These are phyloP conservation scores for Fraxinus xanthoxyloides DNA, from an alignment of 305 asterid species.

Conservation along the genomic window DNA sequence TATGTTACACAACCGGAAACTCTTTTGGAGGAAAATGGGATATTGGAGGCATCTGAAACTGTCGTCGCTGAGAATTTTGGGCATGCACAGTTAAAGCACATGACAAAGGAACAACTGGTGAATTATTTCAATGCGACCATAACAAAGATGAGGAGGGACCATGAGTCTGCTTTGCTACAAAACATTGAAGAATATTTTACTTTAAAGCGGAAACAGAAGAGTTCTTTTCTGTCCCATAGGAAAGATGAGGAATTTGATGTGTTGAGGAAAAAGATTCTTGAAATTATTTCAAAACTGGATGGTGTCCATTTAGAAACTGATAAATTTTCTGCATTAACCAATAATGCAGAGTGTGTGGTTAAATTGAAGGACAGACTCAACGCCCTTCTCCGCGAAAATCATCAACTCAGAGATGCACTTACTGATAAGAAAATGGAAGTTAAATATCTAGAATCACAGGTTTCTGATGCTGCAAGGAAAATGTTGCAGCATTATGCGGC, in stretches of 20 bases:
- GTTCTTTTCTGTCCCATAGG: conserved; percentile 41
- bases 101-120: conserved; percentile 55
- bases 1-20: conserved; percentile 32
- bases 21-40: conserved; percentile 55
- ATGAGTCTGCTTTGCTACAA: conserved; percentile 61
- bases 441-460: conserved; percentile 46
- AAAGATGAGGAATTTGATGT: conserved; percentile 69
- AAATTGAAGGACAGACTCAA: conserved; percentile 51
- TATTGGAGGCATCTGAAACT: conserved; percentile 33
- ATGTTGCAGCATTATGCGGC: conserved; percentile 43
- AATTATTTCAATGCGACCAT: conserved; percentile 52
- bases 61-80: conserved; percentile 58
- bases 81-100: conserved; percentile 53
- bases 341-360: conserved; percentile 35
- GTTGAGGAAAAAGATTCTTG: conserved; percentile 61
- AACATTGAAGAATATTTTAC: conserved; percentile 60
- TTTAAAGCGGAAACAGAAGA: conserved; percentile 62
- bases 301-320: conserved; percentile 52
- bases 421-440: conserved; percentile 53
- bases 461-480: conserved; percentile 45
- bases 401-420: conserved; percentile 48
- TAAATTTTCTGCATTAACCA: conserved; percentile 39
- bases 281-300: conserved; percentile 59
- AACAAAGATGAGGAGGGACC: conserved; percentile 66
- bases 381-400: conserved; percentile 62